phyloP scores from a whole-genome alignment of 225 moss, liverwort and hornwort genomes.

The Sphagnum contortum region DNA sequence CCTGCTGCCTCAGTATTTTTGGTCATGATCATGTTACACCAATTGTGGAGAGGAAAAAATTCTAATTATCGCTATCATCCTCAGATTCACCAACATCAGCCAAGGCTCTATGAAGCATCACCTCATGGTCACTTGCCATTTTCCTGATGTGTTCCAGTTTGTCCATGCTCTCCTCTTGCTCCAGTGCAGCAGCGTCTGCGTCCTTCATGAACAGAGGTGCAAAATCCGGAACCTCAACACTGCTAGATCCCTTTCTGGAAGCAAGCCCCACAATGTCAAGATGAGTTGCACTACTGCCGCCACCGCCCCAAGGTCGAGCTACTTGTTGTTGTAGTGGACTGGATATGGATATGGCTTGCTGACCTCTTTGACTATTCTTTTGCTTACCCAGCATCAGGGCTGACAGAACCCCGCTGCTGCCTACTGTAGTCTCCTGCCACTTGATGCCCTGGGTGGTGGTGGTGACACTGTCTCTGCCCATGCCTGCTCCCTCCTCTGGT shows the following conservation, averaged over 20 bases:
- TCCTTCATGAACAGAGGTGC: no score
- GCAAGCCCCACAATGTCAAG: background rate
- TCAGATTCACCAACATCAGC: no score
- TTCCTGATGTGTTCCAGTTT: no score
- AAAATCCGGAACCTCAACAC: constrained; percentile 1
- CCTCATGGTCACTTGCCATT: no score
- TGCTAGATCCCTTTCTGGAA: background rate
- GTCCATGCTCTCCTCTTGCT: no score
- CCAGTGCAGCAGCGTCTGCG: no score
- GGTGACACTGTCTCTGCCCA: constrained; percentile 1
- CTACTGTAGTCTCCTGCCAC: constrained; percentile 4
- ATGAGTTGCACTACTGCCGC: background rate
- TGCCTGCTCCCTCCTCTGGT: background rate
- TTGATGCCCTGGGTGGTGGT: constrained; percentile 1
- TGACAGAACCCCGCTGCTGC: background rate
- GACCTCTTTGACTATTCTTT: constrained; percentile 8
- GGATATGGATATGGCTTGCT: constrained; percentile 2
- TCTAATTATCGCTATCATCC: no score
- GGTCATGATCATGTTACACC: background rate
- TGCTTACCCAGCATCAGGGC: constrained; percentile 1
- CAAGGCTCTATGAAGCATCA: no score
- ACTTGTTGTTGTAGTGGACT: background rate
- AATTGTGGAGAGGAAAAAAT: no score
- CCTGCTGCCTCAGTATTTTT: background rate
- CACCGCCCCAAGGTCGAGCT: background rate